Conservation (phyloP, 1,284 basidiomycete species). For the Uromyces viciae-fabae region DNA sequence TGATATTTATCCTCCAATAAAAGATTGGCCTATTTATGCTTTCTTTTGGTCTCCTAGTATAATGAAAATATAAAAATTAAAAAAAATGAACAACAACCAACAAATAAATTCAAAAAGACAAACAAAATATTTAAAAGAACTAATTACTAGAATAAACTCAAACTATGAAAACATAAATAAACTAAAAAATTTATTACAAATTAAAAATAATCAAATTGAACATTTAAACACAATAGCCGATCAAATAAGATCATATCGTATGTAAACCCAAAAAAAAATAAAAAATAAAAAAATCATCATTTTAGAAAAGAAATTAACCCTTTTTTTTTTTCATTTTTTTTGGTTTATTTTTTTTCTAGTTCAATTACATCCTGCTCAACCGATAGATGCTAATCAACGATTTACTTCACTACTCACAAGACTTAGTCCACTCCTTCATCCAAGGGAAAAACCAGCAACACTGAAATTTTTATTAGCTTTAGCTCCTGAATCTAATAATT, state of each 20-base stretch:
- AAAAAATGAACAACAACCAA: too few species aligned
- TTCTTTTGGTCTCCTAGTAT: not conserved
- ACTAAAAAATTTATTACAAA: not conserved
- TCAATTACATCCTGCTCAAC: not conserved
- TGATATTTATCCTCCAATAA: constrained; percentile 29
- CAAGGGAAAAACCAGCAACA: constrained; percentile 9
- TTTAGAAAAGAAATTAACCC: not conserved
- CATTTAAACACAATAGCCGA: not conserved
- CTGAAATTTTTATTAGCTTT: constrained; percentile 25
- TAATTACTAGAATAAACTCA: not conserved
- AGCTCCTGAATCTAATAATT: not conserved
- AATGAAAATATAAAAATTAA: constrained; percentile 14
- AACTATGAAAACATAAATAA: not conserved
- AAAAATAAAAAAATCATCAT: not conserved
- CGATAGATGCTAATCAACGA: not conserved
- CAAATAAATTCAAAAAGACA: not conserved
- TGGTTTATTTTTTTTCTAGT: not conserved
- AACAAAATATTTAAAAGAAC: not conserved
- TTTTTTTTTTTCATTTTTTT: not conserved
- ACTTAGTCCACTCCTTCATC: constrained; percentile 17
- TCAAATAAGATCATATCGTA: not conserved
- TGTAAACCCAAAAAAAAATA: not conserved
- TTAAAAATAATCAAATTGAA: not conserved
- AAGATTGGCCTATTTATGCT: constrained; percentile 21
- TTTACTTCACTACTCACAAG: constrained; percentile 20